A percentile compares a stretch with the other conserved stretches of the same genome.
These are phyloP conservation scores for Stygiomarasmius scandens DNA, from an alignment of 1,284 basidiomycete genomes.

Conservation along the genomic window DNA sequence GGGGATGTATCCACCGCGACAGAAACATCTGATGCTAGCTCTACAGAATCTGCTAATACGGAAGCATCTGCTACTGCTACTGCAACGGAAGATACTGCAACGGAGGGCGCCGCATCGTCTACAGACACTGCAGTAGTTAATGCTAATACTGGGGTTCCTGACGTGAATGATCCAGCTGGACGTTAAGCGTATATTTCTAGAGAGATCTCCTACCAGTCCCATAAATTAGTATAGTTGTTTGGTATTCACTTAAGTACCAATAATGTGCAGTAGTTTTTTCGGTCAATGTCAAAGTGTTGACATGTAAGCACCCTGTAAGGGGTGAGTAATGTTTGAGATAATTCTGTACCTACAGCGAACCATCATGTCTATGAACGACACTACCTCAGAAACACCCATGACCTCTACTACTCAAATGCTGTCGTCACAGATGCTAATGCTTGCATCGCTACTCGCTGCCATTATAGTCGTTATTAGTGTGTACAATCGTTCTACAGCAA, in stretches of 20 bases:
- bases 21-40: neutral
- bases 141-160: neutral
- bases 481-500: neutral
- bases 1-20: neutral
- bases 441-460: constrained; percentile 16
- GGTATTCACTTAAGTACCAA: too few relatives aligned
- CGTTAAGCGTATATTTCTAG: neutral
- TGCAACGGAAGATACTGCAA: neutral
- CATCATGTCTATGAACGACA: neutral
- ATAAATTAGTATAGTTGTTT: neutral
- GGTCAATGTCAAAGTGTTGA: neutral
- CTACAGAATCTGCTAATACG: neutral
- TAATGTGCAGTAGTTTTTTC: neutral
- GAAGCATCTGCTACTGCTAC: too few relatives aligned
- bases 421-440: constrained; percentile 4
- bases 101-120: neutral
- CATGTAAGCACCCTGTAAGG: neutral
- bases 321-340: too few relatives aligned
- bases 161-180: constrained; percentile 17
- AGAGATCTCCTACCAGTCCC: neutral
- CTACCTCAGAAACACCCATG: neutral
- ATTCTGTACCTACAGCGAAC: neutral
- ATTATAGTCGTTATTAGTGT: constrained; percentile 14
- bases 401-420: neutral
- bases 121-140: neutral